Evolutionary conservation across 495 filamentous ascomycete species (phyloP), one percentile per base, ranked within the genome.

Genomic region (Penicillium canariense): DNA sequence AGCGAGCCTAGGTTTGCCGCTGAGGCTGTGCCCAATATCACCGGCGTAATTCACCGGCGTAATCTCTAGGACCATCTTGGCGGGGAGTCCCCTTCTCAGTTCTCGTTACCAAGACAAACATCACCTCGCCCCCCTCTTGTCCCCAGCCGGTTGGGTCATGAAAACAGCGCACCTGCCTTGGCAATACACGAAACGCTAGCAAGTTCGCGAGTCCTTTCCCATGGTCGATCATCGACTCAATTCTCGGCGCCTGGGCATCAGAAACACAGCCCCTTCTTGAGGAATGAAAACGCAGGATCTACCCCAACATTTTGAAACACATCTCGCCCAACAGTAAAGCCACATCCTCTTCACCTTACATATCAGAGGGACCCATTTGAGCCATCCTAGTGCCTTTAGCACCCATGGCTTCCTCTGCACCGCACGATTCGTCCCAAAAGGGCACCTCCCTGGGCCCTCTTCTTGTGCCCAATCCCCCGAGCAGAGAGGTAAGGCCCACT

Each of bases 401-500:
- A 35, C 44, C n/a, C 40, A 67, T 67, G 64, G 55, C 64, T 52
- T 60, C 61, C 15, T 47, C 59, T 38, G 15, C 43, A 46, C 26
- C 12, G 20, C 50, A 66, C 31, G 35, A 57, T 11, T 18, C 46
- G 26, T 27, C 55, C 47, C 44, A 47, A 18, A 59, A 59, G 43
- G 57, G 52, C 50, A 43, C 56, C 1, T 51, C 60, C 10, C 39
- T 68, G 17, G 61, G 51, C 14, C 65, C 62, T 32, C 36, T 54
- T 30, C 44, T 60, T 27, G 52, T 59, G n/a, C 55, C 59, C 5
- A 52, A 58, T 46, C 49, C 58, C 39, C 53, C 55, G 9, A 50
- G 59, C 25, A 63, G 65, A 63, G 62, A 68, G 59, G 65, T 68
- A 49, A 55, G 34, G 15, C 42, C 10, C 18, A n/a, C 35, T 34